These are phyloP conservation scores for Entomortierella lignicola DNA, from an alignment of 192 early-diverging fungal species.

Conservation along the genomic window DNA sequence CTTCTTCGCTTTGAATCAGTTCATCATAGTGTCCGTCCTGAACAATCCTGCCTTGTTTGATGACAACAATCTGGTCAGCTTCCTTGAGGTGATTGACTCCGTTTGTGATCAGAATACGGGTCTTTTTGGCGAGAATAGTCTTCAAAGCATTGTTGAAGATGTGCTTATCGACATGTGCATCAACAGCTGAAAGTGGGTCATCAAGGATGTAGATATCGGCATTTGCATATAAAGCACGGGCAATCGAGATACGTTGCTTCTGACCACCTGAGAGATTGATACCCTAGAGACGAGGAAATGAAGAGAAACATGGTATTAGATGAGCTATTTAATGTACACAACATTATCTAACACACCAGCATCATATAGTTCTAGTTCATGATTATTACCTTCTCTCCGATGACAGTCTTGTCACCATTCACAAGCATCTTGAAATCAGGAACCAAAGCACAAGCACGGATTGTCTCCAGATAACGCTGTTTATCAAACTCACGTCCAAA, in stretches of 20 bases:
- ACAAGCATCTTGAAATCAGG: conserved; percentile 85
- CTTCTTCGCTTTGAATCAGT: conserved; percentile 65
- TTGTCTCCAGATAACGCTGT: conserved; percentile 8
- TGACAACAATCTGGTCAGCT: conserved; percentile 70
- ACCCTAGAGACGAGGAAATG: conserved; percentile 54
- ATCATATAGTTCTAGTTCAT: no score
- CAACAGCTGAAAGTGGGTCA: conserved; percentile 68
- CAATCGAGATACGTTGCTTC: conserved; percentile 71
- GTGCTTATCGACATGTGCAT: conserved; percentile 67
- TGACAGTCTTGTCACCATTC: conserved; percentile 88
- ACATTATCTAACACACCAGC: background rate
- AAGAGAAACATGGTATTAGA: background rate
- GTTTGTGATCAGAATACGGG: conserved; percentile 80
- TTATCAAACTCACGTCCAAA: conserved; percentile 83
- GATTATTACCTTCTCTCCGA: conserved; percentile 76
- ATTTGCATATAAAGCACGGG: conserved; percentile 68
- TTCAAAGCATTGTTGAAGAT: conserved; percentile 34
- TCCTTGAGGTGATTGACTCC: conserved; percentile 75
- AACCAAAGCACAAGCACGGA: conserved; percentile 52
- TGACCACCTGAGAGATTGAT: conserved; percentile 62
- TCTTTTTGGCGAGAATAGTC: conserved; percentile 69
- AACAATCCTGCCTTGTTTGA: conserved; percentile 72
- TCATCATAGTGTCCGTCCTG: conserved; percentile 71
- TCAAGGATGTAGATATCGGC: conserved; percentile 32
- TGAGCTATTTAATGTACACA: no score